phyloP scores from a whole-genome alignment of 192 early-diverging fungal species.

The Radiomyces spectabilis region DNA sequence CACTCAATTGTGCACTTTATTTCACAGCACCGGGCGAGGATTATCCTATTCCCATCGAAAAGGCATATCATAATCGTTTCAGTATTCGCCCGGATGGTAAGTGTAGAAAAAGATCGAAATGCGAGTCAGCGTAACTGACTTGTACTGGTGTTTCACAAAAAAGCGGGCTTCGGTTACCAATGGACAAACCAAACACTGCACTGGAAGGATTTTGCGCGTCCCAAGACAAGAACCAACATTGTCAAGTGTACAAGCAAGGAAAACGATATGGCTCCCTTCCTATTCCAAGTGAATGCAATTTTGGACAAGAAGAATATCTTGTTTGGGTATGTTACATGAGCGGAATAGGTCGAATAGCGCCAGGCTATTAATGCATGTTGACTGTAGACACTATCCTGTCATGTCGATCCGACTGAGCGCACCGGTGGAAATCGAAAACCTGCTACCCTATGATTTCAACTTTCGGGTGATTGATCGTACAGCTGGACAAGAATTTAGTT shows the following conservation, averaged over 20 bases:
- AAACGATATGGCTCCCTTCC: constrained; percentile 49
- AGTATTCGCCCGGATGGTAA: constrained; percentile 74
- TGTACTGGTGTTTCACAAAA: too few species aligned
- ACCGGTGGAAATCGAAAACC: constrained; percentile 88
- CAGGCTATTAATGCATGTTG: background rate
- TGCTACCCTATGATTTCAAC: constrained; percentile 82
- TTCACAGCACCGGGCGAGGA: constrained; percentile 70
- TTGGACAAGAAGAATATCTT: constrained; percentile 41
- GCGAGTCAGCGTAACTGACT: too few species aligned
- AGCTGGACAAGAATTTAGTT: constrained; percentile 57
- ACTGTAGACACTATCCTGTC: constrained; percentile 56
- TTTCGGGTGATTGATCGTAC: constrained; percentile 76
- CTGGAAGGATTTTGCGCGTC: constrained; percentile 81
- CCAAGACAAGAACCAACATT: constrained; percentile 6
- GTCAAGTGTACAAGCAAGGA: constrained; percentile 23
- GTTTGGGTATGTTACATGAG: constrained; percentile 16
- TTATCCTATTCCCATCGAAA: constrained; percentile 80
- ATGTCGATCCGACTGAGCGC: constrained; percentile 70
- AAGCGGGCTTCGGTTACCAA: constrained; percentile 71
- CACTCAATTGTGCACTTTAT: too few species aligned
- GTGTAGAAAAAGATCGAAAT: background rate
- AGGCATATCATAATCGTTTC: constrained; percentile 72
- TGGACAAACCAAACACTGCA: constrained; percentile 77
- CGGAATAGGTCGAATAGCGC: background rate
- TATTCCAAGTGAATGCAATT: constrained; percentile 61